Evolutionary conservation across 2,329 filamentous ascomycete species (phyloP), one percentile per base, ranked within the genome.

Genomic region (Penicillium sp.): DNA sequence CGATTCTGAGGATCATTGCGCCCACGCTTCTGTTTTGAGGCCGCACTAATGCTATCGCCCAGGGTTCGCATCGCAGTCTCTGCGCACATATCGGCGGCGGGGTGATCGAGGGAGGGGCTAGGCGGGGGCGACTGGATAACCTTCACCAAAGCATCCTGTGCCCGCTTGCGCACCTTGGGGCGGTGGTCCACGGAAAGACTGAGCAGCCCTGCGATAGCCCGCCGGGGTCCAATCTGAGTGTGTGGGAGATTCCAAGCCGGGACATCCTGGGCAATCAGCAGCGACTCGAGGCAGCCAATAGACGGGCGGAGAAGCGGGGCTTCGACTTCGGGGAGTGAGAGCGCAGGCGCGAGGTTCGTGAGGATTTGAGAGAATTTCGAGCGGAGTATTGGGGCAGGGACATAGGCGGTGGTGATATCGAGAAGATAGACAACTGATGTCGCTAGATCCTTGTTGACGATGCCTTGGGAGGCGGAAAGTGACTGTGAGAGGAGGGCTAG

Each of bases 291-390:
- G 74, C 92, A 96, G 70, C 95, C 95, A 72, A 98, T 95, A 11
- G 93, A 95, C 0, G 93, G 90, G 71, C 91, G 85, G 60, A 98
- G 82, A 7, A 98, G 85, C 5, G 93, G 91, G 7, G 95, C 92
- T 78, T 97, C 94, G 64, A 92, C 91, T 70, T 95, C 91, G 48
- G 88, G 83, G 67, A 91, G 84, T 58, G 91, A 88, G 51, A 99
- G 84, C 13, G 93, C 90, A 2, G 94, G 93, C 21, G 92, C 93
- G 68, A 99, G 86, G 64, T 91, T 89, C 35, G 89, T 88, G 64
- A 99, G 88, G 72, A 99, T 97, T 78, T 96, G 91, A 30, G 91
- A 90, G 81, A 99, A 99, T 78, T 98, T 97, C 68, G 92, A 91
- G 73, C 93, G 91, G 61, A 99, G 90, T 63, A 99, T 88, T 63